Base-by-base conservation (phyloP, 164 flowering plant genomes). In the Pachysandra terminalis region DNA sequence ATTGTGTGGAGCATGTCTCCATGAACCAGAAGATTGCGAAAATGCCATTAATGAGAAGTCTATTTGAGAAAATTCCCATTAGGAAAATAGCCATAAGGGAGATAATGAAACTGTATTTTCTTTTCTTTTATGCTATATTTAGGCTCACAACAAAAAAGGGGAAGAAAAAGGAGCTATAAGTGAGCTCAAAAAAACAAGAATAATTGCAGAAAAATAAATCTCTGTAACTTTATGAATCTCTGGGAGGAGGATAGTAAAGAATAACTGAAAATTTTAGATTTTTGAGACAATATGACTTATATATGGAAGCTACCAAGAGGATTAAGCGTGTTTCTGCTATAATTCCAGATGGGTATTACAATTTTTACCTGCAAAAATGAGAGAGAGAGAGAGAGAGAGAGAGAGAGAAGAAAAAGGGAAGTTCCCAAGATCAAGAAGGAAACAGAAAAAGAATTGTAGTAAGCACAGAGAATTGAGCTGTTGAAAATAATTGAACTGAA, bases 1-100 rank as follows among this genome's bases (percentile, higher is more conserved):
- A 55, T 2, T 67, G 27, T 16, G 72, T 79, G 27, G 57, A 67
- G 57, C 80, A 78, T 17, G 22, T 14, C 21, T 64, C 68, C 48
- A 68, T 21, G 57, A 25, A 25, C 19, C 54, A 19, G 9, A 66
- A 64, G 17, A 67, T 27, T 19, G 19, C 25, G 22, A 56, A 26
- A 54, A 74, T 28, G 41, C 35, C 53, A 61, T 58, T 0, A 52
- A 56, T 24, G 45, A 65, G 32, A 27, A 27, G 40, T 19, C 9
- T 16, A 60, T 40, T 9, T 23, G 64, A 58, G 53, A 49, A 32
- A 35, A 60, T 22, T 41, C 63, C 73, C 73, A 72, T 72, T 53
- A 48, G 21, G n/a, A 24, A 49, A 61, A 24, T 32, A 32, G 37
- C 7, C 32, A 3, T 23, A n/a, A n/a, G 28, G 48, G 1, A 0